Evolutionary conservation across 2,329 filamentous ascomycete species (phyloP).

Genomic region (Aspergillus ruber): DNA sequence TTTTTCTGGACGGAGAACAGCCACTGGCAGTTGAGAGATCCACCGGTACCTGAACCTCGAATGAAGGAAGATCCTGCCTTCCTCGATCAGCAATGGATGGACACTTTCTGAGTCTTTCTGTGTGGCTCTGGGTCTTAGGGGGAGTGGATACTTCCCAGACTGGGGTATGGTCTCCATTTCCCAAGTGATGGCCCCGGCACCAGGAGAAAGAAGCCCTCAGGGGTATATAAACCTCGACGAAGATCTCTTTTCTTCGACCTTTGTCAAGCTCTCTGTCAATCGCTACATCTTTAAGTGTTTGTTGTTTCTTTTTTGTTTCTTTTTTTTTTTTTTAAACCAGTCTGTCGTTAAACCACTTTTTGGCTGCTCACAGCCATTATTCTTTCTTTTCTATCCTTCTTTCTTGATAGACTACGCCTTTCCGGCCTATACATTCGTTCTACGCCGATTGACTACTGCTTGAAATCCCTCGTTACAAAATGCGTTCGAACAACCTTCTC

Average conservation of each 20-base stretch:
- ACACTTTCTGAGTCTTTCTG: background rate
- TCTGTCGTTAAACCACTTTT: constrained; percentile 26
- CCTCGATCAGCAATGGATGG: constrained; percentile 8
- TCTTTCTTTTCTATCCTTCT: constrained; percentile 8
- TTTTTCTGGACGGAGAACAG: background rate
- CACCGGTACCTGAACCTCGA: constrained; percentile 7
- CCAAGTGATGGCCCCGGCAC: constrained; percentile 3
- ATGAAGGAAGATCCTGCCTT: constrained; percentile 17
- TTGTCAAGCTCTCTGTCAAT: constrained; percentile 17
- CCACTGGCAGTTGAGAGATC: constrained; percentile 11
- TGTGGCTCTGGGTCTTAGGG: constrained; percentile 1
- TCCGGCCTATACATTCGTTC: background rate
- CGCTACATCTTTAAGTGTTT: constrained; percentile 15
- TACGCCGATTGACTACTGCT: constrained; percentile 1
- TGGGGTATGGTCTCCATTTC: constrained; percentile 9
- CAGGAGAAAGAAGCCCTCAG: constrained; percentile 15
- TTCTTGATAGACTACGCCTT: constrained; percentile 11
- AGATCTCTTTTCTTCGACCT: constrained; percentile 15
- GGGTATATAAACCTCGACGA: constrained; percentile 29
- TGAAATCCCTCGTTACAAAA: constrained; percentile 13
- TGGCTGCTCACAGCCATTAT: constrained; percentile 15
- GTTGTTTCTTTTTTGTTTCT: constrained; percentile 17
- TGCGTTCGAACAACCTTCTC: constrained; percentile 21
- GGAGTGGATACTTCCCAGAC: constrained; percentile 3
- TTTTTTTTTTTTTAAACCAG: constrained; percentile 16